phyloP scores from a whole-genome alignment of 2,329 filamentous ascomycete genomes.

The Monosporascus sp. region DNA sequence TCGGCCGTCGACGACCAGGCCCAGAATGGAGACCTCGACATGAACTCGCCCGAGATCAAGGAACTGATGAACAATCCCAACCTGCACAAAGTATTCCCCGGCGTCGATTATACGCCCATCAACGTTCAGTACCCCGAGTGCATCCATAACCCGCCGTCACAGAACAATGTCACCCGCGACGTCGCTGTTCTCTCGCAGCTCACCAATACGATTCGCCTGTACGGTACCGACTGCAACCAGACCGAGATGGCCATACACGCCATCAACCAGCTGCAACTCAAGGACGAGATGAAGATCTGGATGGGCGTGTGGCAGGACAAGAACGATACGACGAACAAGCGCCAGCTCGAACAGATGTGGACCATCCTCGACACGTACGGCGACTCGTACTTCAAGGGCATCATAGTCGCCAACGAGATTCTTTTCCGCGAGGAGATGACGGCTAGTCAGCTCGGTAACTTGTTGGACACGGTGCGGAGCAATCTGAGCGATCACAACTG shows the following conservation, averaged over 20 bases:
- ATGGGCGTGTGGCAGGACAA: slow-evolving; percentile 88
- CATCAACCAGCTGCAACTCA: slow-evolving; percentile 67
- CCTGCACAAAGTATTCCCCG: slow-evolving; percentile 89
- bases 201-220: slow-evolving; percentile 81
- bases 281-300: slow-evolving; percentile 78
- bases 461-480: slow-evolving; percentile 64
- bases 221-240: slow-evolving; percentile 96
- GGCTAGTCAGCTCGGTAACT: slow-evolving; percentile 52
- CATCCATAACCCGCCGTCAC: slow-evolving; percentile 68
- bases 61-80: slow-evolving; percentile 71
- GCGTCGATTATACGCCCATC: slow-evolving; percentile 91
- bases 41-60: slow-evolving; percentile 75
- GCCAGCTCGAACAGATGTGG: slow-evolving; percentile 83
- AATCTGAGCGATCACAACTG: slow-evolving; percentile 66
- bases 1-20: slow-evolving; percentile 55
- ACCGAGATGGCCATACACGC: slow-evolving; percentile 89
- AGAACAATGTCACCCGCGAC: slow-evolving; percentile 92
- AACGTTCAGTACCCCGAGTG: slow-evolving; percentile 89
- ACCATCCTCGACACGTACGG: slow-evolving; percentile 68
- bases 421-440: slow-evolving; percentile 74
- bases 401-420: slow-evolving; percentile 79
- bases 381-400: slow-evolving; percentile 65
- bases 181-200: slow-evolving; percentile 85
- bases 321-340: slow-evolving; percentile 75
- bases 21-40: slow-evolving; percentile 65